Base-by-base conservation (phyloP, 768 basidiomycete species). In the Lyophyllum decastes region DNA sequence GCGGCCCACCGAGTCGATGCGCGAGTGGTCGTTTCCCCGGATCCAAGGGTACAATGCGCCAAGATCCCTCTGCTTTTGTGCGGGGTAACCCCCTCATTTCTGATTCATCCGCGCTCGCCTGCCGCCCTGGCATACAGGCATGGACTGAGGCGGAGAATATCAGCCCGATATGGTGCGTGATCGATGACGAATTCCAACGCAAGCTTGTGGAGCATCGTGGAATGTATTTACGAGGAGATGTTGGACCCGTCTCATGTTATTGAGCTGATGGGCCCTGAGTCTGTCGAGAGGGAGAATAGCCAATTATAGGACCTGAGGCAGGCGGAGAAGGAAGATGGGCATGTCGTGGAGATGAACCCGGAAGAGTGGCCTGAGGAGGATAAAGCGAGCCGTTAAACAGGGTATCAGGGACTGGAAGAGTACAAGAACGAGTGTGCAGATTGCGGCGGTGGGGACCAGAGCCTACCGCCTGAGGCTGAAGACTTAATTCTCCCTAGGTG, bases 11-110 rank as follows among this genome's bases (percentile, higher is more conserved):
- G 61, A 67, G 14, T 62, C 68, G 8, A 69, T 76, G 19, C 73
- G 73, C 0, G 68, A 73, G 53, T 79, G 77, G 2, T 69, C 73
- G 1, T 82, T 80, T 55, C 62, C 65, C 0, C 80, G 83, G 2
- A 81, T 87, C 0, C 79, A 87, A 45, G 87, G 85, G 4, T 88
- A 85, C 71, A n/a, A 82, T 87, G 67, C 74, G 77, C 27, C 41
- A 41, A 61, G 76, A 79, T 50, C 70, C 74, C 4, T 86, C 82
- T 65, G 75, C 82, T 8, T 84, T 89, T 58, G 79, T 81, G 4
- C 88, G 85, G 78, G 88, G 88, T 3, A 80, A 83, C 60, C 88
- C 88, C 2, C 76, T 89, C 24, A 78, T 84, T 30, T 79, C 79
- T 0, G 68, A 72, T 40, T 61, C 66, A 9, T 65, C 68, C 3